Percentiles rank a stretch among this genome's conserved stretches.
Evolutionary conservation across 768 basidiomycete genomes (phyloP).

Genomic region (Leccinum olivaceopallidum): DNA sequence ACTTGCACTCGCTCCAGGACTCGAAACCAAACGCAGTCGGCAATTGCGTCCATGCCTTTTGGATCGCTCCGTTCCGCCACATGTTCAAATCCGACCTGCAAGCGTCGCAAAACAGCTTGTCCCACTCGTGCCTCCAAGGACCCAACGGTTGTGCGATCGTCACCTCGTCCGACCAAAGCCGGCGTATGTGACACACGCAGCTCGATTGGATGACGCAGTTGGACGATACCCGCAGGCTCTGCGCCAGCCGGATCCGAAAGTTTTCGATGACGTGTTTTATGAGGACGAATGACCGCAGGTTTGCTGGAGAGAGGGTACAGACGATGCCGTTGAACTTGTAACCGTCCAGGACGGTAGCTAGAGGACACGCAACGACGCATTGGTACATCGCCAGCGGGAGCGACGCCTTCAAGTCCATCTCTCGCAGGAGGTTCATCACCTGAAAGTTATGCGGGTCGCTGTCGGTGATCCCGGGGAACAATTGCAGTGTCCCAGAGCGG

Average conservation of each 20-base stretch:
- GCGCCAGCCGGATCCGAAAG: background rate
- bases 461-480: conserved; percentile 4
- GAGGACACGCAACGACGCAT: conserved; percentile 9
- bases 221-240: conserved; percentile 1
- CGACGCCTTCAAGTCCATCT: conserved; percentile 1
- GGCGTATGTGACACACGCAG: conserved; percentile 2
- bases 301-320: conserved; percentile 1
- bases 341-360: conserved; percentile 7
- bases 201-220: conserved; percentile 6
- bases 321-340: conserved; percentile 6
- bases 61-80: conserved; percentile 4
- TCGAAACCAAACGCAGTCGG: conserved; percentile 10
- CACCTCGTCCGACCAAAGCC: conserved; percentile 10
- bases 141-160: conserved; percentile 5
- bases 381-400: conserved; percentile 20
- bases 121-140: conserved; percentile 19
- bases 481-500: background rate
- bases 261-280: conserved; percentile 9
- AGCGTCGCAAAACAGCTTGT: conserved; percentile 12
- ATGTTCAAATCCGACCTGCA: conserved; percentile 5
- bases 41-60: conserved; percentile 17
- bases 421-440: conserved; percentile 18
- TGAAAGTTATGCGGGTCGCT: conserved; percentile 19
- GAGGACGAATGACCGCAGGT: conserved; percentile 12
- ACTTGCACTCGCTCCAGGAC: background rate